Conservation (phyloP, 2,329 filamentous ascomycete genomes). For the Chrysoporthe deuterocubensis region DNA sequence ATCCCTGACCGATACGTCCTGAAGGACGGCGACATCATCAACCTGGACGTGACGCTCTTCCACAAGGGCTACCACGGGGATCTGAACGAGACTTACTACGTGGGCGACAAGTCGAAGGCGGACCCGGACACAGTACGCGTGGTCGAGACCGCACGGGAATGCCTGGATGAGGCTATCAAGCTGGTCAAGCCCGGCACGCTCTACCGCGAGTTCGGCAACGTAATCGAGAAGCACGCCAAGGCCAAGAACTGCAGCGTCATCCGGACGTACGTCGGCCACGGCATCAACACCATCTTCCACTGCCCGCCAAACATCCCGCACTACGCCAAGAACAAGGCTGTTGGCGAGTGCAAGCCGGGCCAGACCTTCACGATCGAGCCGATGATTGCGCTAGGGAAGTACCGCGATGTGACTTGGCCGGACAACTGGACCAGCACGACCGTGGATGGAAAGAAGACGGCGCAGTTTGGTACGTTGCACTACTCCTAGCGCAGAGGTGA, state of each 20-base stretch:
- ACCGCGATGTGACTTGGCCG: slow-evolving; percentile 94
- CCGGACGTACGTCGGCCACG: slow-evolving; percentile 94
- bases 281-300: slow-evolving; percentile 93
- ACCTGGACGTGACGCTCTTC: slow-evolving; percentile 94
- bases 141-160: slow-evolving; percentile 87
- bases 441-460: slow-evolving; percentile 83
- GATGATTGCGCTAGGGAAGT: slow-evolving; percentile 93
- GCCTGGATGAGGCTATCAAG: slow-evolving; percentile 87
- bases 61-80: slow-evolving; percentile 95
- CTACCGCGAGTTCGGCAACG: slow-evolving; percentile 90
- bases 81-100: slow-evolving; percentile 98
- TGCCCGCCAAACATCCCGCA: slow-evolving; percentile 92
- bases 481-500: neutral
- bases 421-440: slow-evolving; percentile 99
- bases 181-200: slow-evolving; percentile 91
- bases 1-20: slow-evolving; percentile 91
- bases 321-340: slow-evolving; percentile 97
- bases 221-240: slow-evolving; percentile 96
- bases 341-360: slow-evolving; percentile 89
- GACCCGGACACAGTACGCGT: slow-evolving; percentile 88
- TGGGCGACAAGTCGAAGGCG: slow-evolving; percentile 83
- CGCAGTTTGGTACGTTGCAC: slow-evolving; percentile 79
- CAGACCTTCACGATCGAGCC: slow-evolving; percentile 99
- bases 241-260: slow-evolving; percentile 84
- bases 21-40: slow-evolving; percentile 92